Evolutionary conservation across 1,284 basidiomycete genomes (phyloP), one percentile per base, ranked within the genome.

Genomic region (Phylloporus gajari): DNA sequence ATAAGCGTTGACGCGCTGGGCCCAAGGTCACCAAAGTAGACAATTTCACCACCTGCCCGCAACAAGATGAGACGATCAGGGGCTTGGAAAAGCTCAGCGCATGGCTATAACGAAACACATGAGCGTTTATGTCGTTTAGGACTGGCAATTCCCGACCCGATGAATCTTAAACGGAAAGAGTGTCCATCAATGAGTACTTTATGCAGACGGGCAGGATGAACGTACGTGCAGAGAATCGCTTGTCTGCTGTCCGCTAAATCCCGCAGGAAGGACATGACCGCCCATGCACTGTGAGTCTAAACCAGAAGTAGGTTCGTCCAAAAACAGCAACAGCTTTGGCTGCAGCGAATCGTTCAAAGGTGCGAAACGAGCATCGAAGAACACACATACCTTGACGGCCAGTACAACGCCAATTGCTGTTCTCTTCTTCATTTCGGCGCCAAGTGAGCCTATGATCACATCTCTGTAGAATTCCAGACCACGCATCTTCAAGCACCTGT

Each of bases 231-330:
- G 23, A 94, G 84, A 72, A 93, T 93, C 12, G 91, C 91, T 74
- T 88, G 87, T 76, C 96, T 96, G 72, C 91, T 91, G 73, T 94
- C 89, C 17, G 96, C 93, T n/a, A 97, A 88, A 73, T 92, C 90
- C 27, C 93, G 88, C 66, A 97, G 86, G 79, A 97, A 93, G 3
- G 88, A 86, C 67, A 95, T 87, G 76, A 97, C 95, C 23, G 93
- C 93, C 93, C 94, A 97, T 1, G 96, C 95, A 65, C 91, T 97
- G 95, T 4, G 94, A 95, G 80, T 97, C 96, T 40, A 97, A 85
- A 61, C 96, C 95, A 19, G 94, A 95, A 0, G 93, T 95, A 2
- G 64, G 64, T 30, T 69, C 70, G 13, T 70, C 70, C 42, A 70
- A 42, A 44, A 70, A 69, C n/a, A 70, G n/a, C 8, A 70, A 61